Base-by-base conservation (phyloP, 805 yeast species). In the Candida lessepsii region DNA sequence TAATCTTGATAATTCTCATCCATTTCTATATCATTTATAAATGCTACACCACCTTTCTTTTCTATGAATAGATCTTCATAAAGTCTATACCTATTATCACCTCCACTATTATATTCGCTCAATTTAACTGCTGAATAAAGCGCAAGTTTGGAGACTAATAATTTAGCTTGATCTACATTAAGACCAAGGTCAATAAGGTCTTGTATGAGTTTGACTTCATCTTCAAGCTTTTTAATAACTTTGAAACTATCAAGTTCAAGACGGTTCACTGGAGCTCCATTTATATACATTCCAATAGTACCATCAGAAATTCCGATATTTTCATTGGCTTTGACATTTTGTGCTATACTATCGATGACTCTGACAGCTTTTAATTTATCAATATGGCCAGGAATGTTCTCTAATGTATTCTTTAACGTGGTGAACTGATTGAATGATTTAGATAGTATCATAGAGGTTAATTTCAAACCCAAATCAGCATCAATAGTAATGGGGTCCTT, bases 11-110 rank as follows among this genome's bases (percentile, higher is more conserved):
- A 89, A 23, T 65, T 70, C 1, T 56, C 51, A 53, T 87, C 96
- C 0, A 46, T 54, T 48, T 81, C 95, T 5, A 91, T 64, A 57
- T 93, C 85, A 54, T 91, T 93, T 52, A 91, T 71, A 65, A 80
- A 89, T 1, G 84, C 69, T 6, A 89, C 74, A 0, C 71, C 73
- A 4, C 66, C 65, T 19, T 52, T 50, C 7, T 48, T 40, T 3
- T 45, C 28, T 7, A 17, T 17, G 38, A 52, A 67, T 1, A 35
- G 31, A 21, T 67, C 52, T 30, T 57, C 51, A 47, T 53, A 65
- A 2, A 67, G 35, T 27, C 51, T 49, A 44, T 57, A 69, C 41
- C 75, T 50, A 47, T 64, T 69, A 38, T 63, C 61, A 28, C 65
- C 55, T 9, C 74, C 73, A 11, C 63, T 47, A 11, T 63, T 49